Evolutionary conservation across 257 asterid genomes (phyloP).

Genomic region (Galeopsis tetrahit): DNA sequence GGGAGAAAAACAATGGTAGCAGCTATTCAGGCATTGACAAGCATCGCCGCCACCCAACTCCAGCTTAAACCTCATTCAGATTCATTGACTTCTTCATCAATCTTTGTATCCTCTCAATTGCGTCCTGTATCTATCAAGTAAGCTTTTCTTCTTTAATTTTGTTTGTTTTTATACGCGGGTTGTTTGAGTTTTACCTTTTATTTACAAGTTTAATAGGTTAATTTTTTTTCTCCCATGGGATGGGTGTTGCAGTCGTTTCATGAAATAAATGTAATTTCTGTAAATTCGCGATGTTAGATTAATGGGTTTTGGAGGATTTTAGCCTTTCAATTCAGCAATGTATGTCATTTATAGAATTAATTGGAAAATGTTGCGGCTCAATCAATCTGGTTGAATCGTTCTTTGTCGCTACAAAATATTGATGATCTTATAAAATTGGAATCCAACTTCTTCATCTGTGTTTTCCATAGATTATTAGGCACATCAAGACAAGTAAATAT

Average conservation of each 20-base stretch:
- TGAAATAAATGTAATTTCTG: not conserved
- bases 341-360: not conserved
- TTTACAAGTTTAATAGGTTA: not conserved
- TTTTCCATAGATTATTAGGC: conserved; percentile 44
- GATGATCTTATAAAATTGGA: conserved; percentile 2
- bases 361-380: not conserved
- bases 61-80: conserved; percentile 31
- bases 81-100: conserved; percentile 37
- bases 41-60: conserved; percentile 28
- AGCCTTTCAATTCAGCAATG: not conserved
- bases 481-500: conserved; percentile 38
- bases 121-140: conserved; percentile 49
- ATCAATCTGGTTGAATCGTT: not conserved
- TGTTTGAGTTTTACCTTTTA: not conserved
- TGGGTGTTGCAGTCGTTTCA: not conserved
- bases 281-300: conserved; percentile 8
- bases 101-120: conserved; percentile 61
- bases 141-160: conserved; percentile 22
- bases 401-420: not conserved
- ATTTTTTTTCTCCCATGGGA: conserved; percentile 17
- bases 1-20: conserved; percentile 45
- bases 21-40: conserved; percentile 31
- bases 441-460: conserved; percentile 24
- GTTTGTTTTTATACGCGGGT: not conserved
- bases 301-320: conserved; percentile 22